Evolutionary conservation across 257 asterid species (phyloP).

Genomic region (Solanum gracilifrons): DNA sequence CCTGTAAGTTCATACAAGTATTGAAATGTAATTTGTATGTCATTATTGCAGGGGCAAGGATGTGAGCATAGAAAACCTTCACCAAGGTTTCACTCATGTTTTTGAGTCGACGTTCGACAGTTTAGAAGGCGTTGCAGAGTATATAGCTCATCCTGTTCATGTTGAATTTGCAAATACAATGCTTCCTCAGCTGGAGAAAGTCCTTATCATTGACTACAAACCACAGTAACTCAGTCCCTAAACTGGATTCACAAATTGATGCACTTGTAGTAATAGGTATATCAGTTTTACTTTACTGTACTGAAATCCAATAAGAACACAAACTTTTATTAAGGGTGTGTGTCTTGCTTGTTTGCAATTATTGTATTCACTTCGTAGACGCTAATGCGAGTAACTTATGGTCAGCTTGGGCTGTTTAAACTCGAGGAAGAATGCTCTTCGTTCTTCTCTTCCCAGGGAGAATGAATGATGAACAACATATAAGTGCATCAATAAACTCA

Average conservation of each 20-base stretch:
- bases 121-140: constrained; percentile 67
- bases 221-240: constrained; percentile 39
- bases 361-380: neutral
- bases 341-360: neutral
- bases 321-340: neutral
- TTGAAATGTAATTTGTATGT: neutral
- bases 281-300: neutral
- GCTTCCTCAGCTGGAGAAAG: constrained; percentile 54
- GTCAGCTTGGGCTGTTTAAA: neutral
- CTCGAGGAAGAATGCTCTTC: neutral
- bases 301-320: neutral
- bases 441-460: neutral
- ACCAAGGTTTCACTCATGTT: constrained; percentile 87
- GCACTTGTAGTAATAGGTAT: neutral
- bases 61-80: constrained; percentile 62
- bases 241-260: neutral
- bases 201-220: constrained; percentile 55
- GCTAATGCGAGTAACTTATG: neutral
- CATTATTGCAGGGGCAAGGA: constrained; percentile 59
- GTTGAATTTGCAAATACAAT: constrained; percentile 40
- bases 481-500: neutral
- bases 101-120: constrained; percentile 80
- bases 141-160: constrained; percentile 51
- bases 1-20: neutral
- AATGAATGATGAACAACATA: neutral